These are phyloP conservation scores for Pseudogymnoascus sp. DNA, from an alignment of 2,329 filamentous ascomycete genomes.

Conservation along the genomic window DNA sequence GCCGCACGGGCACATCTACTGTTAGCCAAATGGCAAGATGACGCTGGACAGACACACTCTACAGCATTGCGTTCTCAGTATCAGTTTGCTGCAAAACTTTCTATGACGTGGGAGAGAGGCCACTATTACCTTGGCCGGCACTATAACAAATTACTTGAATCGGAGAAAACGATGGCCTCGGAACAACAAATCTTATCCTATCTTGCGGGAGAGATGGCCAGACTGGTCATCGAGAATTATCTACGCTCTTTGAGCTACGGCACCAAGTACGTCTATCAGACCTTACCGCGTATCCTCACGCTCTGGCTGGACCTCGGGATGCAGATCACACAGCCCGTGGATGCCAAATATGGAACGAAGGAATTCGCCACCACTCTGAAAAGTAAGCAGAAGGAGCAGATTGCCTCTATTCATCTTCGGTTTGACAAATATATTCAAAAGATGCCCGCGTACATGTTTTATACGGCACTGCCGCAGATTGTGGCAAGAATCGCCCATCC, in stretches of 20 bases:
- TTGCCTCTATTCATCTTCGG: slow-evolving; percentile 63
- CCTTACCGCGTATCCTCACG: slow-evolving; percentile 81
- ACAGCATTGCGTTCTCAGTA: slow-evolving; percentile 73
- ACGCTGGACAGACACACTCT: slow-evolving; percentile 85
- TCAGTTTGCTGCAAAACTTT: slow-evolving; percentile 65
- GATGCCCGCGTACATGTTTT: slow-evolving; percentile 69
- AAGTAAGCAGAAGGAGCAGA: slow-evolving; percentile 51
- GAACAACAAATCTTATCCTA: slow-evolving; percentile 71
- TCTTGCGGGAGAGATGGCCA: slow-evolving; percentile 73
- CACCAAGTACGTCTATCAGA: slow-evolving; percentile 94
- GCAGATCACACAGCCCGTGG: slow-evolving; percentile 54
- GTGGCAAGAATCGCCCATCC: slow-evolving; percentile 92
- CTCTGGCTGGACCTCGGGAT: slow-evolving; percentile 90
- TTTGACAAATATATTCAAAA: slow-evolving; percentile 69
- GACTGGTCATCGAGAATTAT: slow-evolving; percentile 90
- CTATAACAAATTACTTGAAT: slow-evolving; percentile 92
- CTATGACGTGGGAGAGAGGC: slow-evolving; percentile 80
- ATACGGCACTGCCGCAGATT: slow-evolving; percentile 79
- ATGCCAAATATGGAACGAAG: slow-evolving; percentile 38
- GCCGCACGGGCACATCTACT: slow-evolving; percentile 76
- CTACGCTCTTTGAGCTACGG: slow-evolving; percentile 78
- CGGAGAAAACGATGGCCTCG: slow-evolving; percentile 67
- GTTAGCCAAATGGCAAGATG: slow-evolving; percentile 93
- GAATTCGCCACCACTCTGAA: slow-evolving; percentile 44
- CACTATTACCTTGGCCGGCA: slow-evolving; percentile 96